A percentile compares a stretch with the other conserved stretches of the same genome.
Evolutionary conservation across 768 basidiomycete species (phyloP).

Genomic region (Lentinula aciculospora): DNA sequence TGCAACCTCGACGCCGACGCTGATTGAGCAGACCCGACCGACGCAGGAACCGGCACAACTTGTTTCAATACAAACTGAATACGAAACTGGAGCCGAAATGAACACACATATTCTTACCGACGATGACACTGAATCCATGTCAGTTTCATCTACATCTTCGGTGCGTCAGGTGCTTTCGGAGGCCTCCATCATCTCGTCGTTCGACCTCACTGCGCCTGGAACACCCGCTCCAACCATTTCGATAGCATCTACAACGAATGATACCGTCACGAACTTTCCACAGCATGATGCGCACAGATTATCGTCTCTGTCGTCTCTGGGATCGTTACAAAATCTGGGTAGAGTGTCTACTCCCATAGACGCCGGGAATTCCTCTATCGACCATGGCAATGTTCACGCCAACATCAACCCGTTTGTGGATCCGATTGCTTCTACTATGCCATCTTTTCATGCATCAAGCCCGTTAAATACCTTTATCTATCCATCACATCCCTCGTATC

Average conservation of each 20-base stretch:
- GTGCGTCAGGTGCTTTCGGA: neutral
- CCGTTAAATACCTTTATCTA: neutral
- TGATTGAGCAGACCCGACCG: neutral
- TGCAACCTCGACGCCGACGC: neutral
- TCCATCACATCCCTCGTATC: neutral
- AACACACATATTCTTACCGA: slow-evolving; percentile 1
- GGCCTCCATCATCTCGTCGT: neutral
- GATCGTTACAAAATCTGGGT: neutral
- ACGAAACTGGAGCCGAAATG: neutral
- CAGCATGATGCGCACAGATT: neutral
- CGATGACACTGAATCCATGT: neutral
- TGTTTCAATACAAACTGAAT: neutral
- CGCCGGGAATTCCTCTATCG: too few species aligned
- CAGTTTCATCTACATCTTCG: neutral
- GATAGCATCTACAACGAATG: neutral
- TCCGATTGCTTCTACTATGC: neutral
- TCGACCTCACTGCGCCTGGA: neutral
- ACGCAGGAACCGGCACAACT: neutral
- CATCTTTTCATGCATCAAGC: neutral
- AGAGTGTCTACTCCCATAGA: neutral
- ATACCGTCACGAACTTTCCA: neutral
- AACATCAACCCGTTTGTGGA: neutral
- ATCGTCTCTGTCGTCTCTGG: neutral
- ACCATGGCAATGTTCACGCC: neutral
- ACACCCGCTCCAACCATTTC: neutral